Evolutionary conservation across 2,329 filamentous ascomycete genomes (phyloP).

Genomic region (Epichloe baconii): DNA sequence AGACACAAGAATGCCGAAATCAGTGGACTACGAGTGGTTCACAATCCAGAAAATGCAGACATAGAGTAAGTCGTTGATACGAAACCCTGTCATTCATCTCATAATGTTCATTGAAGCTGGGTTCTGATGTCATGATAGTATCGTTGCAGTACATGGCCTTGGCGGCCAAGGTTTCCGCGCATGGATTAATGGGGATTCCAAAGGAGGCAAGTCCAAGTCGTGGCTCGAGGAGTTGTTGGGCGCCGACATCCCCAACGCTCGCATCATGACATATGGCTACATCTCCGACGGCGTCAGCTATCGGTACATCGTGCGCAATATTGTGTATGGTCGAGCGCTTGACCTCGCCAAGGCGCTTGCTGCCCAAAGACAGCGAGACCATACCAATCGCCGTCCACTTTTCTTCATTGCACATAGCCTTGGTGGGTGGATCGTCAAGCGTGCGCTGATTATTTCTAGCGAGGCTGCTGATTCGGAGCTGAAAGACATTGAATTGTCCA

Average conservation of each 20-base stretch:
- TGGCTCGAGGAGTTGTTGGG: conserved; percentile 15
- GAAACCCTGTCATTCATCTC: not conserved
- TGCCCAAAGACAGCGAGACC: conserved; percentile 9
- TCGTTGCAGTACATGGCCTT: conserved; percentile 16
- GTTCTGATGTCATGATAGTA: conserved; percentile 8
- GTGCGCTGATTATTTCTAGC: conserved; percentile 15
- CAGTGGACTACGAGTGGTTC: conserved; percentile 11
- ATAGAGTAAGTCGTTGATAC: conserved; percentile 11
- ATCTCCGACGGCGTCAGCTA: conserved; percentile 11
- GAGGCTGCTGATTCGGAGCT: conserved; percentile 12
- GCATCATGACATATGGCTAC: conserved; percentile 16
- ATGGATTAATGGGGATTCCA: conserved; percentile 12
- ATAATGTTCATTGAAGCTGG: not conserved
- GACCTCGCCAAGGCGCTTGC: conserved; percentile 12
- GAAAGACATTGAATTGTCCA: conserved; percentile 13
- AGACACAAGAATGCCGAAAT: conserved; percentile 8
- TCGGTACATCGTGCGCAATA: conserved; percentile 12
- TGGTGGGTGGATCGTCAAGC: conserved; percentile 17
- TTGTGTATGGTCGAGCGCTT: conserved; percentile 14
- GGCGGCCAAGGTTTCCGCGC: conserved; percentile 14
- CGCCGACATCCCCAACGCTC: conserved; percentile 13
- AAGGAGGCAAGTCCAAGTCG: conserved; percentile 9
- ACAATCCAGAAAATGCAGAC: conserved; percentile 11
- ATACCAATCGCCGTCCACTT: conserved; percentile 11
- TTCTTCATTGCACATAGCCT: conserved; percentile 17